Conservation (phyloP, 345 rosid genomes). For the Limnanthes douglasii region DNA sequence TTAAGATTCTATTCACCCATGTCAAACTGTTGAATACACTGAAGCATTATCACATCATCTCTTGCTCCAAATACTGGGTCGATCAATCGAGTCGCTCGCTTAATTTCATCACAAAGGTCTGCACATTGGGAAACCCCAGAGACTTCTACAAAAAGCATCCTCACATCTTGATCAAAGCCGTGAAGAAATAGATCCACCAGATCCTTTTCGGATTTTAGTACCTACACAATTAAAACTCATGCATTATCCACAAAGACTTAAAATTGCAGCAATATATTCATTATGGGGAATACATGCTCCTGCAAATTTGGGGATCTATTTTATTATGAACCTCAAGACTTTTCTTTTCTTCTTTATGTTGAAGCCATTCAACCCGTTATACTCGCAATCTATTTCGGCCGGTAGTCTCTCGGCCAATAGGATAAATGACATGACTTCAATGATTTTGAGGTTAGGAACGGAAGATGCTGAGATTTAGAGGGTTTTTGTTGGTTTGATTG, state of each 20-base stretch:
- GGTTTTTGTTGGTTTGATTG: too few relatives aligned
- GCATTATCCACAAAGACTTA: slow-evolving; percentile 55
- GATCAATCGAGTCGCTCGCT: slow-evolving; percentile 24
- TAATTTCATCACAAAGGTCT: slow-evolving; percentile 62
- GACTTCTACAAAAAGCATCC: slow-evolving; percentile 50
- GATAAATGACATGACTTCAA: too few relatives aligned
- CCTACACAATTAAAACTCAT: slow-evolving; percentile 54
- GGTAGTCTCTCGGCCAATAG: too few relatives aligned
- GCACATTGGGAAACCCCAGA: slow-evolving; percentile 55
- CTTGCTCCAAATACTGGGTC: slow-evolving; percentile 47
- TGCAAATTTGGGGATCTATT: slow-evolving; percentile 66
- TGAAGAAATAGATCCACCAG: slow-evolving; percentile 64
- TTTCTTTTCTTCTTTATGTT: too few relatives aligned
- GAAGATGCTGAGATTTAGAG: too few relatives aligned
- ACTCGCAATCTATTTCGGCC: too few relatives aligned
- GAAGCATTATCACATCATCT: slow-evolving; percentile 42
- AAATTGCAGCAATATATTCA: slow-evolving; percentile 58
- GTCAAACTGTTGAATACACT: slow-evolving; percentile 42
- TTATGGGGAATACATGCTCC: slow-evolving; percentile 52
- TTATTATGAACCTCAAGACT: too few relatives aligned
- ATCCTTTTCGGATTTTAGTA: slow-evolving; percentile 45
- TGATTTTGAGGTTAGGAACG: too few relatives aligned
- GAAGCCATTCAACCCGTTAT: too few relatives aligned
- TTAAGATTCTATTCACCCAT: slow-evolving; percentile 44
- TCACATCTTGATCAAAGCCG: slow-evolving; percentile 47